Percentiles rank a stretch among this genome's conserved stretches.
Evolutionary conservation across 345 rosid genomes (phyloP).

Genomic region (Salix suchowensis): DNA sequence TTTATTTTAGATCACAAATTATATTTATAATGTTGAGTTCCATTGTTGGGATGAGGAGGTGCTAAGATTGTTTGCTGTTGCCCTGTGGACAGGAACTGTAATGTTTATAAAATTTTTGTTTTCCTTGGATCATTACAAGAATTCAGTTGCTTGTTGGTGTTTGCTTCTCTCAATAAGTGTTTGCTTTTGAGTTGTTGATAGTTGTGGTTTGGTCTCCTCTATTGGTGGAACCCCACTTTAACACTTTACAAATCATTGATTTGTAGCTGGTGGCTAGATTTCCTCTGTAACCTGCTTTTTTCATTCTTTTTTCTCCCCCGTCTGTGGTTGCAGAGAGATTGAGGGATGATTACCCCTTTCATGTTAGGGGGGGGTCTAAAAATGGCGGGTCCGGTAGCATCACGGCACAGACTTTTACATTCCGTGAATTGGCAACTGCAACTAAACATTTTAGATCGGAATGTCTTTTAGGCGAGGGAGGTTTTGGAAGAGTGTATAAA

Average conservation of each 20-base stretch:
- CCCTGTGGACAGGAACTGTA: background rate
- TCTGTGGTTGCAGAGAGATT: conserved; percentile 9
- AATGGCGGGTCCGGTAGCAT: conserved; percentile 5
- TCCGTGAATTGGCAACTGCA: conserved; percentile 19
- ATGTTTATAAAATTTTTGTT: too few relatives aligned
- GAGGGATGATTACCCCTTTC: background rate
- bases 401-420: conserved; percentile 20
- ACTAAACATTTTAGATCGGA: conserved; percentile 18
- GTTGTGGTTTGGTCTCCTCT: background rate
- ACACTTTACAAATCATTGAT: background rate
- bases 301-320: background rate
- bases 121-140: background rate
- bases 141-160: background rate
- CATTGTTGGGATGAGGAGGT: background rate
- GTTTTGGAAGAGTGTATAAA: conserved; percentile 27
- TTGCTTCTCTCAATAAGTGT: background rate
- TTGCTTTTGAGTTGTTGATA: background rate
- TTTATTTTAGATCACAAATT: background rate
- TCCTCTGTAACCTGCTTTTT: background rate
- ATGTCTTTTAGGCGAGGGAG: conserved; percentile 29
- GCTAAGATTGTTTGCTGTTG: background rate
- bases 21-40: background rate
- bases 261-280: too few relatives aligned
- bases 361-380: conserved; percentile 3
- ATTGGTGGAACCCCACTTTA: background rate